These are phyloP conservation scores for Beauveria medogensis DNA, from an alignment of 2,329 filamentous ascomycete genomes.

Conservation along the genomic window DNA sequence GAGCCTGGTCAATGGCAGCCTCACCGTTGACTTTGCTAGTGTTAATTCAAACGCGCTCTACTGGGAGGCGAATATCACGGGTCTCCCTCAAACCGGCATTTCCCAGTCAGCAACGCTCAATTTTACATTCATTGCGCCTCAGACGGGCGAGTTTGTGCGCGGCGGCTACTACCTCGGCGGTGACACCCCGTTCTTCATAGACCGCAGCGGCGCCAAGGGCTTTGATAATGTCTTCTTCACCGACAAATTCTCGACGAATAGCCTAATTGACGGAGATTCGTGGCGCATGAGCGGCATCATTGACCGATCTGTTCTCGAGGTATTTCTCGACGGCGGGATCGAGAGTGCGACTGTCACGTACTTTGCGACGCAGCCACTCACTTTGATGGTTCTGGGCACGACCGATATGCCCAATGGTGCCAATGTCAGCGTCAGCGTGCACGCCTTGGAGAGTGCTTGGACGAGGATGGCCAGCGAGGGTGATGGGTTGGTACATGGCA, in stretches of 20 bases:
- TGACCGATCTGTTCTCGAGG: slow-evolving; percentile 27
- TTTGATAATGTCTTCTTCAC: slow-evolving; percentile 26
- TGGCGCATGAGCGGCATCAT: slow-evolving; percentile 26
- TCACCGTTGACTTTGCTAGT: slow-evolving; percentile 42
- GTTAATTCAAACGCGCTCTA: slow-evolving; percentile 44
- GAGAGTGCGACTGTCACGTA: slow-evolving; percentile 26
- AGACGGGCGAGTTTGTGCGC: slow-evolving; percentile 19
- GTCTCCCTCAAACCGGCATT: slow-evolving; percentile 17
- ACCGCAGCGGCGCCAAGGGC: slow-evolving; percentile 19
- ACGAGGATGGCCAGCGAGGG: neutral
- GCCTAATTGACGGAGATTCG: slow-evolving; percentile 11
- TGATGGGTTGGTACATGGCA: slow-evolving; percentile 11
- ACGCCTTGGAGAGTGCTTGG: slow-evolving; percentile 22
- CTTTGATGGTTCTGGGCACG: slow-evolving; percentile 16
- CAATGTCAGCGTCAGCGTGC: slow-evolving; percentile 17
- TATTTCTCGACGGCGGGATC: slow-evolving; percentile 26
- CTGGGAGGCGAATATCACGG: slow-evolving; percentile 45
- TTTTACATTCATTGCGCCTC: slow-evolving; percentile 20
- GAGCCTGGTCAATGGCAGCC: slow-evolving; percentile 37
- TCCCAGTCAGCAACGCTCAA: slow-evolving; percentile 19
- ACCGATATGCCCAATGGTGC: slow-evolving; percentile 15
- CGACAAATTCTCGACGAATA: slow-evolving; percentile 21
- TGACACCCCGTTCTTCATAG: slow-evolving; percentile 21
- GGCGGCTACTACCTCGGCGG: slow-evolving; percentile 22
- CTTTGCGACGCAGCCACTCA: slow-evolving; percentile 22